Evolutionary conservation across 192 early-diverging fungal genomes (phyloP).

Genomic region (Coemansia umbellata): DNA sequence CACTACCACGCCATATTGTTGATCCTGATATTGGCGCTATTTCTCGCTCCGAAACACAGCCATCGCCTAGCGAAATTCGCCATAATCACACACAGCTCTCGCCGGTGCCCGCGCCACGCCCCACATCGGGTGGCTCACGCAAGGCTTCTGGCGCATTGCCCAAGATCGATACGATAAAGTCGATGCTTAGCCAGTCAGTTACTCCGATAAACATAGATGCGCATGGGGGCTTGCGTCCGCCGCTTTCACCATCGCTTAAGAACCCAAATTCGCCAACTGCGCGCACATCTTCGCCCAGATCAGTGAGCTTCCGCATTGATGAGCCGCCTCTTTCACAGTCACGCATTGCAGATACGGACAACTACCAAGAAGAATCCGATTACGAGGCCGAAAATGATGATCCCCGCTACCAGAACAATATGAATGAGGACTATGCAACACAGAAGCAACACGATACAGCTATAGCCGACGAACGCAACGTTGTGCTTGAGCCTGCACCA

Average conservation of each 20-base stretch:
- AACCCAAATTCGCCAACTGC: slow-evolving; percentile 21
- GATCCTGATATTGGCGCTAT: slow-evolving; percentile 34
- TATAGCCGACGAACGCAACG: background rate
- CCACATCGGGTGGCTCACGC: background rate
- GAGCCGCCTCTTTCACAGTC: slow-evolving; percentile 9
- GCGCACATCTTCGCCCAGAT: slow-evolving; percentile 33
- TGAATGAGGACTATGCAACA: background rate
- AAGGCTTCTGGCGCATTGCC: slow-evolving; percentile 1
- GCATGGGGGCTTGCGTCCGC: slow-evolving; percentile 5
- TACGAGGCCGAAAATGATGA: slow-evolving; percentile 2
- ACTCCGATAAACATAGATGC: slow-evolving; percentile 6
- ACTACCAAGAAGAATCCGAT: background rate
- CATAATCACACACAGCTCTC: background rate
- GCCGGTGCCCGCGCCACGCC: slow-evolving; percentile 2
- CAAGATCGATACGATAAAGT: slow-evolving; percentile 13
- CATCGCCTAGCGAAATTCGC: background rate
- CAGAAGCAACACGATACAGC: background rate
- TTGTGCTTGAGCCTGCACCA: background rate
- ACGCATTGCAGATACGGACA: slow-evolving; percentile 2
- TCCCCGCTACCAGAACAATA: too few species aligned
- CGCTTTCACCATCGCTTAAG: slow-evolving; percentile 39
- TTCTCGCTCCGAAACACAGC: slow-evolving; percentile 21
- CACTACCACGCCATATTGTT: slow-evolving; percentile 34
- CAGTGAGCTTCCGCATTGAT: slow-evolving; percentile 47
- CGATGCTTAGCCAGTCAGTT: slow-evolving; percentile 13